Evolutionary conservation across 352 stramenopile genomes (phyloP), one percentile per base, ranked within the genome.

Genomic region (Globisporangium radiosum): DNA sequence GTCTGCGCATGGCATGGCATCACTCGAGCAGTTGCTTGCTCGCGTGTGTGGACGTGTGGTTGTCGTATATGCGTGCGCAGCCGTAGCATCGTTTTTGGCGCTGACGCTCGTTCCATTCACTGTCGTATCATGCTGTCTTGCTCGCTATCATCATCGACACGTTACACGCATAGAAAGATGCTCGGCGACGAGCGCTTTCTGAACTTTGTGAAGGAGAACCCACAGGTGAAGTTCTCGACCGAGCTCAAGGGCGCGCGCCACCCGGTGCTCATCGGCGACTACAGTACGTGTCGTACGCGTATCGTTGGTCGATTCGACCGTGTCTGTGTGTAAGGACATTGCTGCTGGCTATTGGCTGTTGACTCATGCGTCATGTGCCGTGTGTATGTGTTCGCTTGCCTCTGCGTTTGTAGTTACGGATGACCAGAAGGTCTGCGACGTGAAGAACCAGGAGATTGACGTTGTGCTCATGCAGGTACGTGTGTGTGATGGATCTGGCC

Each of bases 361-460:
- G 25, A n/a, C 10, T 44, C 8, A 58, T 7, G 37, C 45, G 36
- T 36, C 15, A 7, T 3, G 9, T 60, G 15, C 2, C 17, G 47
- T 25, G 39, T 47, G 37, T 11, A 48, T 42, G 48, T 9, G 17
- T 33, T 58, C 8, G 7, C 37, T 56, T 53, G n/a, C 6, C 45
- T 37, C 39, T 59, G 15, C 8, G 44, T 42, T 44, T 60, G 25
- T 49, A 94, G 84, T 95, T 70, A 92, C 81, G 59, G 76, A 83
- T 57, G 61, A 89, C 61, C 79, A 69, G 51, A 95, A 95, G 70
- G 86, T 95, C 14, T 77, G 78, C 57, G 86, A 95, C 58, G 78
- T 95, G 43, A 95, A 95, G 78, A 95, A 95, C 77, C 75, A 93
- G 72, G 81, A 95, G 15, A 80, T 92, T 50, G 61, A 75, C 40